These are phyloP conservation scores for Candida xiaguanensis DNA, from an alignment of 805 yeast genomes.

Conservation along the genomic window DNA sequence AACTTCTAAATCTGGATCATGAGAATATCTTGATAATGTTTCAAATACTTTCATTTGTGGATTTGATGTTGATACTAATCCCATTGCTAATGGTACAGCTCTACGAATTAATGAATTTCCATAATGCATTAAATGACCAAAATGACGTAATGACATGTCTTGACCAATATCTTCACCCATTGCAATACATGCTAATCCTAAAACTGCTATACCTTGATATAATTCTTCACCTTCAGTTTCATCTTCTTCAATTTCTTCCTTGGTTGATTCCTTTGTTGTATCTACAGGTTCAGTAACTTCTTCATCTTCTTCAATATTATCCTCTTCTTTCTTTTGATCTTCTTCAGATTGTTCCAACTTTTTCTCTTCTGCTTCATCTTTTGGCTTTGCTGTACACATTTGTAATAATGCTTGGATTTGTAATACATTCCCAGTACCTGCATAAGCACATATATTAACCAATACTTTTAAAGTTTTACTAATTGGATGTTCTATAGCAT, in stretches of 20 bases:
- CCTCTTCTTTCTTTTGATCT: conserved; percentile 28
- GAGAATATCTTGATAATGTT: conserved; percentile 92
- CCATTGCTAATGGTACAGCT: conserved; percentile 98
- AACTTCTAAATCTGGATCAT: conserved; percentile 90
- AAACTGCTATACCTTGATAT: conserved; percentile 83
- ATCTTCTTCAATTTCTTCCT: conserved; percentile 17
- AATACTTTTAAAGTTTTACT: conserved; percentile 84
- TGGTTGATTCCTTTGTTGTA: conserved; percentile 21
- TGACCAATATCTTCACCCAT: conserved; percentile 98
- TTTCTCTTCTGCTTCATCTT: conserved; percentile 54
- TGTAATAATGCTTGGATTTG: conserved; percentile 89
- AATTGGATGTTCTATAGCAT: conserved; percentile 94
- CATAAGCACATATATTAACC: conserved; percentile 89
- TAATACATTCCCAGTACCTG: conserved; percentile 96
- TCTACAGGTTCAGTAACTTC: conserved; percentile 20
- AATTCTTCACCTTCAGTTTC: conserved; percentile 29
- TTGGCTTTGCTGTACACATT: conserved; percentile 74
- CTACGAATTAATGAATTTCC: conserved; percentile 88
- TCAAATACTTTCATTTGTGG: conserved; percentile 98
- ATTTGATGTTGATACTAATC: conserved; percentile 85
- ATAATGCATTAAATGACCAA: conserved; percentile 96
- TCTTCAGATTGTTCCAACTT: conserved; percentile 49
- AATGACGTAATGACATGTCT: conserved; percentile 95
- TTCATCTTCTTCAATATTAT: conserved; percentile 6
- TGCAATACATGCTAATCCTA: conserved; percentile 91